A percentile compares a stretch with the other conserved stretches of the same genome.
These are phyloP conservation scores for Orychophragmus violaceus DNA, from an alignment of 345 rosid species.

Conservation along the genomic window DNA sequence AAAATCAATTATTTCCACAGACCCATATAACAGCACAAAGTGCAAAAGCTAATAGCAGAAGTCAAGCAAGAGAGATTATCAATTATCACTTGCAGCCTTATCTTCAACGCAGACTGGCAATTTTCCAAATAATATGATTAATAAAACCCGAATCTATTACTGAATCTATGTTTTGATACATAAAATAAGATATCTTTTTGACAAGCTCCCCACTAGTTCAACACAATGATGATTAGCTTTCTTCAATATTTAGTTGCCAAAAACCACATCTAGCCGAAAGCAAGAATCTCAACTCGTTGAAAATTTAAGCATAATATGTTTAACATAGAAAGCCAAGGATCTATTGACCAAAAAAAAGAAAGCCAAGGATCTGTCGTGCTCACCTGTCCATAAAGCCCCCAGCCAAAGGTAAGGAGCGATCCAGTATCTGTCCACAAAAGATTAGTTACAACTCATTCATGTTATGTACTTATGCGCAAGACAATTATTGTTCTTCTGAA, in stretches of 20 bases:
- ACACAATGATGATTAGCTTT: neutral
- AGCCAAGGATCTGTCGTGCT: conserved; percentile 20
- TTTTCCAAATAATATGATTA: neutral
- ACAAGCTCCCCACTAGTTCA: conserved; percentile 4
- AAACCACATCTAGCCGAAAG: neutral
- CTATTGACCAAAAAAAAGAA: too few relatives aligned
- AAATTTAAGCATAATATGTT: neutral
- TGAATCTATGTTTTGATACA: too few relatives aligned
- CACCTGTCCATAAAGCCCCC: conserved; percentile 99
- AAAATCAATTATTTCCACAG: neutral
- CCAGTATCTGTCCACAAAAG: conserved; percentile 72
- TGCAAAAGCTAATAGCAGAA: neutral
- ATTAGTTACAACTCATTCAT: neutral
- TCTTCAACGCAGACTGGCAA: neutral
- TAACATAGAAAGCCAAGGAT: neutral
- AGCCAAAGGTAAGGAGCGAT: conserved; percentile 89
- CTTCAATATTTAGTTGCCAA: neutral
- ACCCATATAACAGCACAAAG: neutral
- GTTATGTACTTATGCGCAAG: too few relatives aligned
- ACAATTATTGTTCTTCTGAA: neutral
- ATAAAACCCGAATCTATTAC: too few relatives aligned
- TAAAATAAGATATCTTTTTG: neutral
- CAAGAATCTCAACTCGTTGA: conserved; percentile 3
- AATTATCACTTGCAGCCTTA: too few relatives aligned
- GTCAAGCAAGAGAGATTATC: too few relatives aligned